phyloP scores from a whole-genome alignment of 2,329 filamentous ascomycete species.

The Scedosporium dehoogii region DNA sequence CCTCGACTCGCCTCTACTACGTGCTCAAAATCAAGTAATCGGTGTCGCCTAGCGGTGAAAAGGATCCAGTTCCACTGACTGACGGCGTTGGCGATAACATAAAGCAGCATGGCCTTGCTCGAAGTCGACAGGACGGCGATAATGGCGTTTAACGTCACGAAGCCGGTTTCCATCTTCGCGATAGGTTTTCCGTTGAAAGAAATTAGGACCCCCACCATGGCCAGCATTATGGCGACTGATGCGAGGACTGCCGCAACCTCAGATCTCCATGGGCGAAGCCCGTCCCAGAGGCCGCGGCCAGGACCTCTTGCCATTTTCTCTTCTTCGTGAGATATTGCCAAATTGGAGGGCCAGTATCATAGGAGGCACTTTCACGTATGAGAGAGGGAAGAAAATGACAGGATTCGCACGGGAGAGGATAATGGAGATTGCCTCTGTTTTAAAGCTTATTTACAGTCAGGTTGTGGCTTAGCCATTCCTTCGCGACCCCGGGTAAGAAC shows the following conservation, averaged over 20 bases:
- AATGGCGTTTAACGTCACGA: conserved; percentile 13
- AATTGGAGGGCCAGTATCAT: neutral
- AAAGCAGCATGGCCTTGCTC: conserved; percentile 9
- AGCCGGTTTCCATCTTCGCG: conserved; percentile 9
- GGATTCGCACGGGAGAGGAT: no score
- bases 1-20: conserved; percentile 12
- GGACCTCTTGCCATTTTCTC: neutral
- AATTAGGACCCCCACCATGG: conserved; percentile 8
- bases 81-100: conserved; percentile 10
- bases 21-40: conserved; percentile 11
- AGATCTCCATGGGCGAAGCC: neutral
- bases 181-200: neutral
- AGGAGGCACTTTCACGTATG: neutral
- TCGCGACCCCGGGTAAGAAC: neutral
- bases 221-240: neutral
- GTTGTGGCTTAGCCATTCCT: neutral
- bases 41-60: conserved; percentile 5
- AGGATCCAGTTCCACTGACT: conserved; percentile 15
- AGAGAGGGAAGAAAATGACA: no score
- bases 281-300: neutral
- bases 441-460: no score
- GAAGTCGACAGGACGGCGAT: conserved; percentile 11
- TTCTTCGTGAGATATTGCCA: no score
- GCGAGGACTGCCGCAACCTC: neutral
- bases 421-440: no score